Conservation (phyloP, 2,329 filamentous ascomycete species). For the Emmonsiellopsis sp. region DNA sequence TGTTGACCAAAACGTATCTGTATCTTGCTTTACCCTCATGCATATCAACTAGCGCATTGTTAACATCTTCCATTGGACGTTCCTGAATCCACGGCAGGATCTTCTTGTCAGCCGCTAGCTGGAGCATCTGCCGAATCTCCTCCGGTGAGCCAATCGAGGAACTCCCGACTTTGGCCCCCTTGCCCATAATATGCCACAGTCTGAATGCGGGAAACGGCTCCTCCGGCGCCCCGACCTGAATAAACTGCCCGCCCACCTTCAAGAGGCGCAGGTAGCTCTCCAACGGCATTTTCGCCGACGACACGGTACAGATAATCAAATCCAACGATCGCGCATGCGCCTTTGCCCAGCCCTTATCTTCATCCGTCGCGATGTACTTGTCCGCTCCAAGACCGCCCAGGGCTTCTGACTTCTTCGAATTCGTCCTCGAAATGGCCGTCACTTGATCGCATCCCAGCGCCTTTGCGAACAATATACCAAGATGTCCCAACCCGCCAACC, state of each 20-base stretch:
- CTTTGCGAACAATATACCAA: constrained; percentile 60
- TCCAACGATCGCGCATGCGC: constrained; percentile 42
- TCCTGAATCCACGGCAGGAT: constrained; percentile 35
- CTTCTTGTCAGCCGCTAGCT: constrained; percentile 31
- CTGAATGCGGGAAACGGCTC: constrained; percentile 43
- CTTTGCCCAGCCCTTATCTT: constrained; percentile 45
- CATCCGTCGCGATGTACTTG: constrained; percentile 47
- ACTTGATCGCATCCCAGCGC: constrained; percentile 59
- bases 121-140: constrained; percentile 37
- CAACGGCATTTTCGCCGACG: constrained; percentile 52
- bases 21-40: constrained; percentile 37
- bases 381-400: constrained; percentile 44
- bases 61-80: constrained; percentile 33
- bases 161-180: constrained; percentile 45
- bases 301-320: constrained; percentile 50
- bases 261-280: constrained; percentile 52
- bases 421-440: constrained; percentile 45
- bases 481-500: constrained; percentile 64
- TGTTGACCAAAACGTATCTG: constrained; percentile 37
- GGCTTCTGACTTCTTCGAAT: constrained; percentile 43
- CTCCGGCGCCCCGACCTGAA: constrained; percentile 61
- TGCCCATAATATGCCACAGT: constrained; percentile 50
- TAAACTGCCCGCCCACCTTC: constrained; percentile 49
- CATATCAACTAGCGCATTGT: constrained; percentile 35
- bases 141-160: constrained; percentile 33